Percentiles rank a stretch among this genome's conserved stretches.
Evolutionary conservation across 768 basidiomycete species (phyloP).

Genomic region (Psilocybe subaeruginosa): DNA sequence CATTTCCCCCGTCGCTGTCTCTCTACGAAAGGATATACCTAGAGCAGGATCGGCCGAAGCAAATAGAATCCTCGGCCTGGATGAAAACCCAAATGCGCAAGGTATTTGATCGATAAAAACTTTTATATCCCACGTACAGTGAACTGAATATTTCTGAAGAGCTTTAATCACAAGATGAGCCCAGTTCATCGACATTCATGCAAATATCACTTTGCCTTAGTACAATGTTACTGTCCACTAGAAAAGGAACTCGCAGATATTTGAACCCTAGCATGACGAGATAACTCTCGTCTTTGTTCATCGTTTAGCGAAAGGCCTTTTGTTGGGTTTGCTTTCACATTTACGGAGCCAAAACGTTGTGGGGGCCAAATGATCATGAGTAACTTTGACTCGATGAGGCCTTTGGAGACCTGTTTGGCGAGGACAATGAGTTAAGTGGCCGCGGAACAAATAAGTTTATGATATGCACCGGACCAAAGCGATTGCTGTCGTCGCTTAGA

Average conservation of each 20-base stretch:
- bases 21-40: constrained; percentile 46
- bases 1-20: constrained; percentile 46
- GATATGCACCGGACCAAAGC: constrained; percentile 64
- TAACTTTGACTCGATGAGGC: constrained; percentile 54
- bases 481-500: constrained; percentile 72
- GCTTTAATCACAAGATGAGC: too few relatives aligned
- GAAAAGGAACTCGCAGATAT: not conserved
- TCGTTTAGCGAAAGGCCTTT: constrained; percentile 26
- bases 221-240: not conserved
- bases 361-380: constrained; percentile 55
- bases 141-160: too few relatives aligned
- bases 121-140: too few relatives aligned
- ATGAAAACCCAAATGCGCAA: constrained; percentile 21
- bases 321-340: constrained; percentile 1
- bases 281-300: constrained; percentile 40
- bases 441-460: not conserved
- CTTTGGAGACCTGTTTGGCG: constrained; percentile 42
- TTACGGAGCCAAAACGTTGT: constrained; percentile 41
- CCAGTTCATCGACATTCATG: too few relatives aligned
- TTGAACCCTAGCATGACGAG: constrained; percentile 38
- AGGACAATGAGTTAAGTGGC: not conserved
- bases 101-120: constrained; percentile 29
- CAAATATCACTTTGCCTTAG: not conserved
- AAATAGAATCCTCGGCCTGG: constrained; percentile 43
- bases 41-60: constrained; percentile 46